phyloP scores from a whole-genome alignment of 2,329 filamentous ascomycete species.

The Apiospora koreana region DNA sequence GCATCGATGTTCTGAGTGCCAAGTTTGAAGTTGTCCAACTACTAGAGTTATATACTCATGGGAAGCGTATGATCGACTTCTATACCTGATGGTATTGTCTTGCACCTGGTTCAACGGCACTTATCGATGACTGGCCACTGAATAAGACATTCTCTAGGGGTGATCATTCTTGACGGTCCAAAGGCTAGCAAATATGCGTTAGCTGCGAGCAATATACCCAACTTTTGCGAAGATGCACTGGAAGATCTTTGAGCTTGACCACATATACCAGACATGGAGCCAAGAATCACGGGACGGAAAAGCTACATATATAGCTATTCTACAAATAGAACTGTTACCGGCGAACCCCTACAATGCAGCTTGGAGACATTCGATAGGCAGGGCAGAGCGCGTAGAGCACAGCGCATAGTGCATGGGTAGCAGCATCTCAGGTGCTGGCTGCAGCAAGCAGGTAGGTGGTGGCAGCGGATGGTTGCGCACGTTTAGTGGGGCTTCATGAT shows the following conservation, averaged over 20 bases:
- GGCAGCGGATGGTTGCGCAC: neutral
- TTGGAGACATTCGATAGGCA: neutral
- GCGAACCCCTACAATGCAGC: neutral
- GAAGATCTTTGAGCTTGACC: neutral
- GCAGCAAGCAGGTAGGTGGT: too few species aligned
- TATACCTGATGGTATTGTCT: neutral
- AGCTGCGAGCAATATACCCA: neutral
- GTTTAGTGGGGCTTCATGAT: neutral
- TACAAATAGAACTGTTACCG: neutral
- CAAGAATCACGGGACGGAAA: neutral
- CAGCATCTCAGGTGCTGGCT: neutral
- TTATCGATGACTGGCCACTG: neutral
- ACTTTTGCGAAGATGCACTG: neutral
- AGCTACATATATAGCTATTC: neutral
- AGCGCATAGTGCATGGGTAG: neutral
- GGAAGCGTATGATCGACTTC: neutral
- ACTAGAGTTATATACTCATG: neutral
- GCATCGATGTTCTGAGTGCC: neutral
- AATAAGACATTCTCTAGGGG: neutral
- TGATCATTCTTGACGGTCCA: neutral
- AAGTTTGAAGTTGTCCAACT: neutral
- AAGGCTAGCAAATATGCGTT: neutral
- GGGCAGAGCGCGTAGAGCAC: neutral
- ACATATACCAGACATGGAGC: neutral
- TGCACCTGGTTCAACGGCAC: neutral